Conservation (phyloP, 176 grass and related monocot species). For the Oryza australiensis region DNA sequence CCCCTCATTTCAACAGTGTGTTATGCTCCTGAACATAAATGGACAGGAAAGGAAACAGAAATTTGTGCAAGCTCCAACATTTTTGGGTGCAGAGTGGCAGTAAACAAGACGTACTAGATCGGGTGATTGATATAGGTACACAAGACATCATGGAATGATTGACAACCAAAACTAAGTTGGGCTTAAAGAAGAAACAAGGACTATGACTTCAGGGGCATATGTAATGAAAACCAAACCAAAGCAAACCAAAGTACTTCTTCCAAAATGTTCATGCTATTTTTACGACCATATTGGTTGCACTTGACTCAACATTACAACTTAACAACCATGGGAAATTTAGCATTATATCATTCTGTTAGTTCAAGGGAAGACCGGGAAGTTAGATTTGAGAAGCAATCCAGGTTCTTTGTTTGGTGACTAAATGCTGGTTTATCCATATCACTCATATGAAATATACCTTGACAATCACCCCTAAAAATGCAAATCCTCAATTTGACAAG, state of each 20-base stretch:
- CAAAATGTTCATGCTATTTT: not conserved
- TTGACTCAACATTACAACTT: too few species aligned
- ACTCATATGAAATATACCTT: too few species aligned
- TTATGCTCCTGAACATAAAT: not conserved
- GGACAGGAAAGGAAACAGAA: slow-evolving; percentile 5
- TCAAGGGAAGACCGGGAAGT: too few species aligned
- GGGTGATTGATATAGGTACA: not conserved
- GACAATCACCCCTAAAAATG: not conserved
- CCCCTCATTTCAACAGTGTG: not conserved
- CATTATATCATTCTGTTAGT: too few species aligned
- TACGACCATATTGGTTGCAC: not conserved
- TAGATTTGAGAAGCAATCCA: too few species aligned
- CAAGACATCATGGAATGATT: not conserved
- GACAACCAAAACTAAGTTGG: not conserved
- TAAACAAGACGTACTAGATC: slow-evolving; percentile 14
- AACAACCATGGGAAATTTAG: too few species aligned
- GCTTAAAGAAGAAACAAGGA: not conserved
- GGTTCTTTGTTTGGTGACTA: too few species aligned
- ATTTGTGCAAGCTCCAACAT: slow-evolving; percentile 22
- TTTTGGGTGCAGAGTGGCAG: not conserved
- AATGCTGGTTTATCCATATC: not conserved
- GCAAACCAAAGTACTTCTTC: not conserved
- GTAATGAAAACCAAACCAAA: not conserved
- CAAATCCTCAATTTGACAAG: not conserved
- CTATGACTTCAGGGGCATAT: not conserved